These are phyloP conservation scores for Candida rishiriensis DNA, from an alignment of 805 yeast genomes.

Conservation along the genomic window DNA sequence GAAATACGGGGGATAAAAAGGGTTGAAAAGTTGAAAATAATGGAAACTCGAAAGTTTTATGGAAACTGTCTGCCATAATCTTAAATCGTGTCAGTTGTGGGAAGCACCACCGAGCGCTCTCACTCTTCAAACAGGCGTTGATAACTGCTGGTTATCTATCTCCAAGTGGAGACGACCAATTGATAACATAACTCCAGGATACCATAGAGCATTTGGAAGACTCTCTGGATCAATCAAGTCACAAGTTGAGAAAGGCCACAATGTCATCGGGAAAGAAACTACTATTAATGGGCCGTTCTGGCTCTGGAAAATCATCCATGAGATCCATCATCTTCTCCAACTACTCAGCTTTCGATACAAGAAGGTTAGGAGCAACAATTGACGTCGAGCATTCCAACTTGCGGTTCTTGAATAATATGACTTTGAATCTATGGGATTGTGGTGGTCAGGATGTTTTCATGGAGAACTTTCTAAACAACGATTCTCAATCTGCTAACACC, in stretches of 20 bases:
- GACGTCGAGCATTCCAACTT: slow-evolving; percentile 98
- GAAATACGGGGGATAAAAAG: too few relatives aligned
- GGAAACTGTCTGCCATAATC: too few relatives aligned
- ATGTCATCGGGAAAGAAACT: slow-evolving; percentile 50
- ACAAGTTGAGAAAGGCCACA: background rate
- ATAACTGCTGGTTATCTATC: too few relatives aligned
- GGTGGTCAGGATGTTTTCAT: slow-evolving; percentile 97
- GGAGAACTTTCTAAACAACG: slow-evolving; percentile 68
- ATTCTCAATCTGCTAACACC: slow-evolving; percentile 46
- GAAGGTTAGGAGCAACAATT: slow-evolving; percentile 93
- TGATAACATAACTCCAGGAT: too few relatives aligned
- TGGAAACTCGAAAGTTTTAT: too few relatives aligned
- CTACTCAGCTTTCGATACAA: slow-evolving; percentile 93
- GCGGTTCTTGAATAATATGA: slow-evolving; percentile 90
- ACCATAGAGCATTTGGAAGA: too few relatives aligned
- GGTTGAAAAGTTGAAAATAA: too few relatives aligned
- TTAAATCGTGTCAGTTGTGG: too few relatives aligned
- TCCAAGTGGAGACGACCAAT: too few relatives aligned
- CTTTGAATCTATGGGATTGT: slow-evolving; percentile 95
- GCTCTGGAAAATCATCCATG: slow-evolving; percentile 98
- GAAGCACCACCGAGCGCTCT: too few relatives aligned
- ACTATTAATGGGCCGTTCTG: slow-evolving; percentile 83
- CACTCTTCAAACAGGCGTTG: too few relatives aligned
- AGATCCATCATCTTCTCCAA: slow-evolving; percentile 92
- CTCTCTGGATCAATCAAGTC: too few relatives aligned